Evolutionary conservation across 495 filamentous ascomycete species (phyloP).

Genomic region (Penicillium roqueforti): DNA sequence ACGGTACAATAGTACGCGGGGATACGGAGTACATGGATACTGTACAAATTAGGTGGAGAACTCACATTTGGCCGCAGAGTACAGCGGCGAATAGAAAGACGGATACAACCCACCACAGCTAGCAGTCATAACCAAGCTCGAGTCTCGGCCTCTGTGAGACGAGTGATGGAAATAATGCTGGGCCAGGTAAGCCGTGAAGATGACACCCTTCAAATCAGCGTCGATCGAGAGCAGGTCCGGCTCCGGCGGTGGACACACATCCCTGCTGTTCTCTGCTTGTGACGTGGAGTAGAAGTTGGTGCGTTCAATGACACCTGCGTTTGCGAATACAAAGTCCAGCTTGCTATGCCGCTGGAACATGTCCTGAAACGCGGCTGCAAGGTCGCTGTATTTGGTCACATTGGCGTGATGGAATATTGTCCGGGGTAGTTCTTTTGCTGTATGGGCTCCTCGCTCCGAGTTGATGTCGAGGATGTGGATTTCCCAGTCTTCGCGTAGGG

Average conservation of each 20-base stretch:
- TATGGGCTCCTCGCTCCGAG: conserved; percentile 7
- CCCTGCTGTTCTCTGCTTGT: neutral
- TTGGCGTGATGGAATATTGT: conserved; percentile 10
- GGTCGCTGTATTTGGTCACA: conserved; percentile 19
- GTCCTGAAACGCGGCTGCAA: conserved; percentile 14
- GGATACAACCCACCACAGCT: conserved; percentile 22
- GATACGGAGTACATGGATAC: neutral
- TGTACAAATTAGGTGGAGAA: neutral
- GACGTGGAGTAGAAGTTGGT: conserved; percentile 18
- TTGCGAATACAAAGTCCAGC: conserved; percentile 24
- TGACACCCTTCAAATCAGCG: conserved; percentile 18
- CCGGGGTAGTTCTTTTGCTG: conserved; percentile 3
- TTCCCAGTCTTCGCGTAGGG: conserved; percentile 8
- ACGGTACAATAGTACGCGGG: neutral
- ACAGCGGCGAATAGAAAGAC: conserved; percentile 16
- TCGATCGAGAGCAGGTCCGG: conserved; percentile 18
- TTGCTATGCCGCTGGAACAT: neutral
- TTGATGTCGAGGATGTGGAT: conserved; percentile 19
- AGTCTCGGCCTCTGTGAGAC: conserved; percentile 6
- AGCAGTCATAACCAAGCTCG: conserved; percentile 21
- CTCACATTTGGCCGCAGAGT: conserved; percentile 20
- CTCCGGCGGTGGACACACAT: conserved; percentile 12
- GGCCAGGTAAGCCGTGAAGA: conserved; percentile 18
- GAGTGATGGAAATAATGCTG: conserved; percentile 26
- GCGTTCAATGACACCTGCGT: conserved; percentile 19